Evolutionary conservation across 257 asterid genomes (phyloP).

Genomic region (Misopates orontium): DNA sequence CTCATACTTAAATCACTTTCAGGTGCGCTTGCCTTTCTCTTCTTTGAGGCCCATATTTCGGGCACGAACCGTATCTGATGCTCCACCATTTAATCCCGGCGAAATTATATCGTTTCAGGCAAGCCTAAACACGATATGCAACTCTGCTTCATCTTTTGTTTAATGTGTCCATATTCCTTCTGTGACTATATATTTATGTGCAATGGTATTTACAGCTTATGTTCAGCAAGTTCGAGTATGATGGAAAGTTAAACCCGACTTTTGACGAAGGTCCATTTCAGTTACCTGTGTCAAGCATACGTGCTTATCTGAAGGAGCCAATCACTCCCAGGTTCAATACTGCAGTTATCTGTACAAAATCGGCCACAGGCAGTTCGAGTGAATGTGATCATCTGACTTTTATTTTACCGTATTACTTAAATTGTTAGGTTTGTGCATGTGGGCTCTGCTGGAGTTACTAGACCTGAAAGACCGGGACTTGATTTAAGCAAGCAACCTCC

Average conservation of each 20-base stretch:
- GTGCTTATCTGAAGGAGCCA: conserved; percentile 75
- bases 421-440: conserved; percentile 77
- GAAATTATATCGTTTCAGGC: conserved; percentile 85
- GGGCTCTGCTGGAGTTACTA: conserved; percentile 93
- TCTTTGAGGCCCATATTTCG: conserved; percentile 89
- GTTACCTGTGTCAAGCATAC: conserved; percentile 85
- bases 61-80: conserved; percentile 82
- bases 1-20: conserved; percentile 26
- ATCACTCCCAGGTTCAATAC: conserved; percentile 69
- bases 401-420: conserved; percentile 7
- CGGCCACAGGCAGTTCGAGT: conserved; percentile 39
- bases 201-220: conserved; percentile 66
- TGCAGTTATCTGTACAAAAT: neutral
- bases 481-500: conserved; percentile 99
- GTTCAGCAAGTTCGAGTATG: conserved; percentile 96
- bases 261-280: conserved; percentile 86
- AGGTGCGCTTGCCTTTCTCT: conserved; percentile 83
- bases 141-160: neutral
- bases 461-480: conserved; percentile 97
- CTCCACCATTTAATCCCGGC: conserved; percentile 77
- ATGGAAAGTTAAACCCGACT: conserved; percentile 86
- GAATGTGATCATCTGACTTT: conserved; percentile 21
- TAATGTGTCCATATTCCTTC: neutral
- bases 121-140: neutral
- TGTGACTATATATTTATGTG: neutral